A percentile compares a stretch with the other conserved stretches of the same genome.
These are phyloP conservation scores for Dentipellis fragilis DNA, from an alignment of 768 basidiomycete species.

Conservation along the genomic window DNA sequence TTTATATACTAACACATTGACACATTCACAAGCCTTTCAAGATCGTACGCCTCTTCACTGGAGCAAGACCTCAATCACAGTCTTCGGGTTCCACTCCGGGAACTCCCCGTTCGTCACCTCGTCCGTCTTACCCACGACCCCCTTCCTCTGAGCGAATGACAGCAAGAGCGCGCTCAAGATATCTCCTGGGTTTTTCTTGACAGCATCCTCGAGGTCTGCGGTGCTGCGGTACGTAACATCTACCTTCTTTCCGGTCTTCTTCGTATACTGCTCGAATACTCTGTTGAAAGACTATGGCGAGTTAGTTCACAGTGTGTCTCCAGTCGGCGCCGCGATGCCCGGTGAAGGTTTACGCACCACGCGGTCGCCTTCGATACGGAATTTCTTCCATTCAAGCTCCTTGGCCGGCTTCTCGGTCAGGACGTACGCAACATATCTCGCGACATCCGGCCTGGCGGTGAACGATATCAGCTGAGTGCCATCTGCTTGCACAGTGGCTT, in stretches of 20 bases:
- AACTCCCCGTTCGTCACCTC: neutral
- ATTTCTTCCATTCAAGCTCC: neutral
- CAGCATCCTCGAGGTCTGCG: neutral
- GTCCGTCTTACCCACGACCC: neutral
- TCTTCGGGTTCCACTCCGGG: neutral
- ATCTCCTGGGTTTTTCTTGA: constrained; percentile 3
- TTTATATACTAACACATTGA: neutral
- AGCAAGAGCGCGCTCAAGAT: neutral
- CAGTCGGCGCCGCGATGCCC: neutral
- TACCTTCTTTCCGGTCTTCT: neutral
- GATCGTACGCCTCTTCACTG: neutral
- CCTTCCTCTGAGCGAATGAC: neutral
- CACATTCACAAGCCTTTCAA: neutral
- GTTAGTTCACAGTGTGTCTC: neutral
- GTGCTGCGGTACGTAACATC: neutral
- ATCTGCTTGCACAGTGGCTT: neutral
- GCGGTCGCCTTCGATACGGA: neutral
- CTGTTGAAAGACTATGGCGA: constrained; percentile 3
- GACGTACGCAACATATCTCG: constrained; percentile 5
- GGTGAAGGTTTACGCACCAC: neutral
- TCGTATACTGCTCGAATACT: constrained; percentile 2
- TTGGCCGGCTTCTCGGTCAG: constrained; percentile 1
- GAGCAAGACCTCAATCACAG: neutral
- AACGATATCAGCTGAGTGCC: constrained; percentile 2
- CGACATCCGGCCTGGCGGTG: constrained; percentile 5